Base-by-base conservation (phyloP, 768 basidiomycete genomes). In the Boletus vinaceobasis region DNA sequence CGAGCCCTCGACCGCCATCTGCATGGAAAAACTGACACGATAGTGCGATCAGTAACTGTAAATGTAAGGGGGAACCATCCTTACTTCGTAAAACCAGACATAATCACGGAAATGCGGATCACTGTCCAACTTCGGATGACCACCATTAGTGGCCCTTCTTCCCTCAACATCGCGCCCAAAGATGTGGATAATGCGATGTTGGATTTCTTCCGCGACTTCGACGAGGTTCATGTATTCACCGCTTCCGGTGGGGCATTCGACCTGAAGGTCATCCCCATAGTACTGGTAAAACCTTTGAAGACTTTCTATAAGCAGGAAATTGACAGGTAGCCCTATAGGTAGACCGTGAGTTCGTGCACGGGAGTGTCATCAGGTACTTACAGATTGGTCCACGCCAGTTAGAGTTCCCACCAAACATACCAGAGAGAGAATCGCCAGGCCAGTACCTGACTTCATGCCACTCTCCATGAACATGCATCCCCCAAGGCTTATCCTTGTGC, bases 371-470 rank as follows among this genome's bases (percentile, higher is more conserved):
- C 1, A 35, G 39, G 9, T 44, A 57, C 83, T 73, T 61, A 89
- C 88, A 91, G 53, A 90, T 88, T 4, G 89, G 88, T n/a, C 93
- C 93, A 68, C 93, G 77, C 93, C 93, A 96, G 61, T 94, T 95
- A n/a, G 92, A 94, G 67, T 94, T 95, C n/a, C 92, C 93, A 49
- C 94, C 93, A 71, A 97, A 96, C 96, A 99, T 99, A 44, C 94
- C 95, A 11, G 92, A 94, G 62, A 82, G 84, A 2, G 96, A 98
- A 69, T 99, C 97, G 9, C 95, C 97, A 1, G 97, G 96, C 97
- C 97, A 98, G 73, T 98, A 99, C 33, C 83, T 82, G 31, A 98
- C 92, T 65, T 93, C 90, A 67, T 97, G 91, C 39, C 86, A 81
- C 62, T 98, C 84, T 15, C 93, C 95, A 57, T 97, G 85, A 45